A percentile compares a stretch with the other conserved stretches of the same genome.
phyloP scores from a whole-genome alignment of 371 early-diverging fungal genomes.

The Syncephalastrum racemosum region DNA sequence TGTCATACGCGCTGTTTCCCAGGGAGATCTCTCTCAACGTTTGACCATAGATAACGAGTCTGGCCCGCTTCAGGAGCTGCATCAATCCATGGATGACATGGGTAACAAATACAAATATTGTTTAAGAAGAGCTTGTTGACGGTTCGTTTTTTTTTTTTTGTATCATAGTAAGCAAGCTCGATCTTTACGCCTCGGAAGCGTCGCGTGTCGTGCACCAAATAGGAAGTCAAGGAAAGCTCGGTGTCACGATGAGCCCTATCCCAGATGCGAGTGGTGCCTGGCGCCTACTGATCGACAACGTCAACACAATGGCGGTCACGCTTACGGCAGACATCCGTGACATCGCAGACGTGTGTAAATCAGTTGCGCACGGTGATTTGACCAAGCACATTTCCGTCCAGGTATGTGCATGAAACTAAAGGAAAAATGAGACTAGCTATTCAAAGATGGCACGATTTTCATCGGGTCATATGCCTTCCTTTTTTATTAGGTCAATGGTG shows the following conservation, averaged over 20 bases:
- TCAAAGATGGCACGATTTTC: not conserved
- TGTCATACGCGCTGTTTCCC: not conserved
- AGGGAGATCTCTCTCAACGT: not conserved
- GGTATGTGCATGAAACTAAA: constrained; percentile 5
- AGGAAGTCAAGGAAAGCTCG: not conserved
- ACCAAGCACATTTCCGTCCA: constrained; percentile 55
- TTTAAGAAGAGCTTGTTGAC: not conserved
- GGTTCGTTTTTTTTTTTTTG: not conserved
- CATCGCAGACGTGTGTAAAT: constrained; percentile 65
- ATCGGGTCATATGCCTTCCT: not conserved
- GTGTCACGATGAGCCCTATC: not conserved
- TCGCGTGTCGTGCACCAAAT: not conserved
- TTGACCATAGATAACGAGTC: not conserved
- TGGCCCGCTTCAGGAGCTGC: not conserved
- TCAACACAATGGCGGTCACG: not conserved
- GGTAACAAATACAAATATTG: not conserved
- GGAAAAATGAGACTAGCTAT: not conserved
- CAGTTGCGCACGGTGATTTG: constrained; percentile 70
- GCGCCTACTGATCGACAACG: not conserved
- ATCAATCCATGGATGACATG: constrained; percentile 1
- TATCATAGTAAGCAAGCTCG: not conserved
- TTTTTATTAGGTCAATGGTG: constrained; percentile 21
- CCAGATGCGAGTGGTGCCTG: constrained; percentile 1
- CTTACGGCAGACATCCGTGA: constrained; percentile 45
- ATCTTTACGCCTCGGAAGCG: constrained; percentile 3